A percentile compares a stretch with the other conserved stretches of the same genome.
Conservation (phyloP, 257 asterid genomes). For the Nicotiana paniculata region DNA sequence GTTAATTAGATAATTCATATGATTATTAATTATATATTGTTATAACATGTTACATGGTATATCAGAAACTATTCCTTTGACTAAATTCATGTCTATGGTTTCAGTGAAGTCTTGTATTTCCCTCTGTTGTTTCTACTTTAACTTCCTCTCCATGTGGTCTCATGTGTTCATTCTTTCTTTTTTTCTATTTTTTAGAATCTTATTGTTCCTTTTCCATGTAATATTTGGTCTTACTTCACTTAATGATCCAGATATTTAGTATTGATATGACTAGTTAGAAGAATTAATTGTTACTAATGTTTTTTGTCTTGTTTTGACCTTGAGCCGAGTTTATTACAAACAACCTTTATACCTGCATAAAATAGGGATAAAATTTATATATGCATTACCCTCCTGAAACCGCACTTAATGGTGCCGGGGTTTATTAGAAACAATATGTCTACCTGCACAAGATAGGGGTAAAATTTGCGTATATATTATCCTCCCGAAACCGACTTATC, state of each 20-base stretch:
- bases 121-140: not conserved
- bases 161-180: not conserved
- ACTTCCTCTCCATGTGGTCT: slow-evolving; percentile 1
- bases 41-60: not conserved
- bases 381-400: too few species aligned
- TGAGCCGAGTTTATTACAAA: fast-evolving
- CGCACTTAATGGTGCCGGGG: too few species aligned
- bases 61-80: not conserved
- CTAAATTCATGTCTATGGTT: not conserved
- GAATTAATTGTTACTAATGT: not conserved
- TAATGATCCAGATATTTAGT: not conserved
- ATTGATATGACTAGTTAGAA: not conserved
- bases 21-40: not conserved
- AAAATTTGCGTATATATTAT: too few species aligned
- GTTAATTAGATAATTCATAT: not conserved
- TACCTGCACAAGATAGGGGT: too few species aligned
- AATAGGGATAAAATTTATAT: too few species aligned
- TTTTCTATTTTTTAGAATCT: not conserved
- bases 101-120: not conserved
- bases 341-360: fast-evolving
- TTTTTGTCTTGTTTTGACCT: not conserved
- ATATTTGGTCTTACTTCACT: not conserved
- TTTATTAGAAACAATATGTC: too few species aligned
- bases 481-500: too few species aligned
- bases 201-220: not conserved